Base-by-base conservation (phyloP, 345 rosid genomes). In the Syzygium aqueum region DNA sequence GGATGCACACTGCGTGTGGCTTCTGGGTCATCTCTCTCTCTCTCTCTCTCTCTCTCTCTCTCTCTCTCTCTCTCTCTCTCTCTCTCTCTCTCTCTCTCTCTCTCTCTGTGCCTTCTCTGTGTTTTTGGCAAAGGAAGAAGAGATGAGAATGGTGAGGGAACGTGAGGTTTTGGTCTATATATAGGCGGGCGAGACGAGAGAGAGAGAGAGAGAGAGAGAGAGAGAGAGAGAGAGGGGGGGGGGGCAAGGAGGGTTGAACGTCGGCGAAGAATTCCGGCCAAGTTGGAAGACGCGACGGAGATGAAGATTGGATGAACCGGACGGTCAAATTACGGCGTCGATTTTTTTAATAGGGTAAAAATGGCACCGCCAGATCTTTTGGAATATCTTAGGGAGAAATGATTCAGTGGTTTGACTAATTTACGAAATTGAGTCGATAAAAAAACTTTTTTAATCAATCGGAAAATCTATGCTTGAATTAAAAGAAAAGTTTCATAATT, bases 1-100 rank as follows among this genome's bases (percentile, higher is more conserved):
- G 89, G 10, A 85, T 77, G 85, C 86, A 53, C 6, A 90, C 85
- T 0, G 65, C 85, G 59, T 65, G 65, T 21, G 85, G 84, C 85
- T 22, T 84, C 50, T 84, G 30, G 56, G 9, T 40, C 5, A 11
- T 80, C 0, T 80, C 51, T 6, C 0, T 37, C 27, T 80, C 84
- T 80, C 84, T 77, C 43, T 77, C 61, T 57, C 63, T 91, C 91
- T 89, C 90, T 23, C 27, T 22, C 57, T 54, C 59, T 53, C 23
- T 53, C 59, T 56, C 61, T 57, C 52, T 51, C 1, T 54, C 50
- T 49, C 50, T 0, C 22, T 54, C 27, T 54, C 59, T 22, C 22
- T 54, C 59, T 8, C 59, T 53, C 59, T 56, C 61, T 57, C 52
- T 51, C 1, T 54, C 50, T 49, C 50, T 0, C 22, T 54, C 27